A percentile compares a stretch with the other conserved stretches of the same genome.
Evolutionary conservation across 2,329 filamentous ascomycete species (phyloP).

Genomic region (Trichoderma sp.): DNA sequence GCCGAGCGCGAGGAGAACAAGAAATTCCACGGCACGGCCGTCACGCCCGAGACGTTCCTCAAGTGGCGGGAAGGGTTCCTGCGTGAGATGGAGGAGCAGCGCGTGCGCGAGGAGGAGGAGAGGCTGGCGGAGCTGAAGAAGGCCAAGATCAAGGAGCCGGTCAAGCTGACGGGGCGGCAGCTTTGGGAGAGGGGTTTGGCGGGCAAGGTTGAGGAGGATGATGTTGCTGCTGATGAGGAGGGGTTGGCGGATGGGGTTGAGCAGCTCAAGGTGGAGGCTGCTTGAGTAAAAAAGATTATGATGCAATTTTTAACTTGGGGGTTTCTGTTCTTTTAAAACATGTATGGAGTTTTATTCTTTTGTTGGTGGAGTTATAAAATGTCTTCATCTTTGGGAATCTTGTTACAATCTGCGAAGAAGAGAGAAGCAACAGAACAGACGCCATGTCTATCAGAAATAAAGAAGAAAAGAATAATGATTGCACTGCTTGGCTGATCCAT

Average conservation of each 20-base stretch:
- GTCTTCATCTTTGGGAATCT: background rate
- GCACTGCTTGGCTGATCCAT: background rate
- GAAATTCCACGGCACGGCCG: constrained; percentile 89
- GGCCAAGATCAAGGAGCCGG: constrained; percentile 72
- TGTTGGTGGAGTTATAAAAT: constrained; percentile 1
- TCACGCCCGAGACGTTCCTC: constrained; percentile 83
- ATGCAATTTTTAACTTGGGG: constrained; percentile 13
- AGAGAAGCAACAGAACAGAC: background rate
- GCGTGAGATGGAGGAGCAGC: constrained; percentile 76
- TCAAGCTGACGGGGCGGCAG: constrained; percentile 71
- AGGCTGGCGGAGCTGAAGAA: constrained; percentile 81
- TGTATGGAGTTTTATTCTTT: constrained; percentile 1
- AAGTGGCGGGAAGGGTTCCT: constrained; percentile 79
- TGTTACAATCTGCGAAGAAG: background rate
- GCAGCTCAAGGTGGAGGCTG: constrained; percentile 69
- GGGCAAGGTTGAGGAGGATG: constrained; percentile 66
- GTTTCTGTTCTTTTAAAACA: background rate
- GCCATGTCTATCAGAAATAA: background rate
- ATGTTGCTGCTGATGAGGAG: constrained; percentile 57
- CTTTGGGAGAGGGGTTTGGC: constrained; percentile 76
- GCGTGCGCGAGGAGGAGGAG: constrained; percentile 70
- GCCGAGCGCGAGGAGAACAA: constrained; percentile 90
- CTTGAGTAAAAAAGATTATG: constrained; percentile 17
- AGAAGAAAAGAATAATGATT: background rate
- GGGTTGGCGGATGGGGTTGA: constrained; percentile 63